Evolutionary conservation across 345 rosid genomes (phyloP).

Genomic region (Lagerstroemia speciosa): DNA sequence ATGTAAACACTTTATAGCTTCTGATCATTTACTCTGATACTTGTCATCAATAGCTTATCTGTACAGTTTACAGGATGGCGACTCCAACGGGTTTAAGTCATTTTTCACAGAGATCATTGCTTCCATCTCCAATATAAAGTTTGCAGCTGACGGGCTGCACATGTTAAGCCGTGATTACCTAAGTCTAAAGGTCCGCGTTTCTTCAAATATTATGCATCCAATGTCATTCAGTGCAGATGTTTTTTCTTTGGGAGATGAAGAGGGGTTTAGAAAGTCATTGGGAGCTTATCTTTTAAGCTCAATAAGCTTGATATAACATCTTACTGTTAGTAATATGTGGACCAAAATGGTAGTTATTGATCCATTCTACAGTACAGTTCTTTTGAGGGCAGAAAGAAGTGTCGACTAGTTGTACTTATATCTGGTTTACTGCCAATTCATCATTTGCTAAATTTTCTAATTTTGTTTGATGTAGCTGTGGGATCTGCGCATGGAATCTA

Average conservation of each 20-base stretch:
- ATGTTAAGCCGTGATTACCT: constrained; percentile 59
- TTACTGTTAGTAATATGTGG: not conserved
- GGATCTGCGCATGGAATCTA: constrained; percentile 49
- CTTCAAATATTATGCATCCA: not conserved
- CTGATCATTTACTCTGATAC: constrained; percentile 12
- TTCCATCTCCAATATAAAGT: constrained; percentile 53
- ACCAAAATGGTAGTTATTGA: not conserved
- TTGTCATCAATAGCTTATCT: constrained; percentile 13
- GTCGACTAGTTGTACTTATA: not conserved
- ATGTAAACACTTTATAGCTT: not conserved
- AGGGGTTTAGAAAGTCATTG: not conserved
- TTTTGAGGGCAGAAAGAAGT: not conserved
- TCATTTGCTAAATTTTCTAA: not conserved
- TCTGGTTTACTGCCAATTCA: not conserved
- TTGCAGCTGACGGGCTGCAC: constrained; percentile 42
- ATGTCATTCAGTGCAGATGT: constrained; percentile 1
- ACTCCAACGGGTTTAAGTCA: constrained; percentile 33
- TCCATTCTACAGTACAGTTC: not conserved
- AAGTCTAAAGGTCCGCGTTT: constrained; percentile 41
- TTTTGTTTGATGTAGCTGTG: constrained; percentile 33
- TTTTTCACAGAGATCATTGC: constrained; percentile 55
- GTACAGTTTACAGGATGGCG: constrained; percentile 48
- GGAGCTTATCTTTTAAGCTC: not conserved
- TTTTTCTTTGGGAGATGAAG: not conserved
- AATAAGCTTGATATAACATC: not conserved